A percentile compares a stretch with the other conserved stretches of the same genome.
Conservation (phyloP, 2,329 filamentous ascomycete genomes). For the Hymenoscyphus repandus region DNA sequence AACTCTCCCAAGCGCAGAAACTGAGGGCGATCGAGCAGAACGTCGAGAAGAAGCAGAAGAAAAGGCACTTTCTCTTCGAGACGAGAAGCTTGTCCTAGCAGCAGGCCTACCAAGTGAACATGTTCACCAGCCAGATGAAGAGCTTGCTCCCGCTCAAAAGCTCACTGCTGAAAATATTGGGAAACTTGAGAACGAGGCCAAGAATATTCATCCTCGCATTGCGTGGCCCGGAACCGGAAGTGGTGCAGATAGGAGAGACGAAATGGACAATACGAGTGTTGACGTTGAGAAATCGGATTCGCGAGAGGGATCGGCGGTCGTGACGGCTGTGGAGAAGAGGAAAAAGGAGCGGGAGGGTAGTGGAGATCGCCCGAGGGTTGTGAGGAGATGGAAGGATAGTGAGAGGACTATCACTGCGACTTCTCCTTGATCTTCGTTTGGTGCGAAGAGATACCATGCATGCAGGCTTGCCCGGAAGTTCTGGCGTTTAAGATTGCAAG, state of each 20-base stretch:
- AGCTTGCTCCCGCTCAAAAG: slow-evolving; percentile 33
- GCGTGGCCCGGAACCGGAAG: neutral
- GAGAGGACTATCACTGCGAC: slow-evolving; percentile 7
- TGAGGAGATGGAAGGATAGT: slow-evolving; percentile 15
- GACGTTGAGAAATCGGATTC: neutral
- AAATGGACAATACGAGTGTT: slow-evolving; percentile 4
- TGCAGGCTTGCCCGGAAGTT: too few species aligned
- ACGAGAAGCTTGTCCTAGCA: slow-evolving; percentile 45
- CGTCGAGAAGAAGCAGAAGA: slow-evolving; percentile 47
- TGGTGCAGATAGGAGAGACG: neutral
- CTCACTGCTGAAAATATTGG: slow-evolving; percentile 51
- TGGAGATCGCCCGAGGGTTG: slow-evolving; percentile 7
- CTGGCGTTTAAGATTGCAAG: too few species aligned
- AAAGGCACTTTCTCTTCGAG: slow-evolving; percentile 46
- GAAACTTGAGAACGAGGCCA: slow-evolving; percentile 36
- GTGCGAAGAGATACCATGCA: too few species aligned
- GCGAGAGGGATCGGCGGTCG: neutral
- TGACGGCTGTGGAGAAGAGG: neutral
- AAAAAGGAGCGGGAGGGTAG: slow-evolving; percentile 2
- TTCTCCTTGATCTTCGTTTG: neutral
- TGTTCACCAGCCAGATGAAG: neutral
- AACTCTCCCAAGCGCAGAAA: slow-evolving; percentile 26
- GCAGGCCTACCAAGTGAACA: slow-evolving; percentile 29
- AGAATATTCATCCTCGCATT: neutral
- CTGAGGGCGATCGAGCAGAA: slow-evolving; percentile 40